Evolutionary conservation across 306 rosid species (phyloP), one percentile per base, ranked within the genome.

Genomic region (Elaeagnus macrophylla): DNA sequence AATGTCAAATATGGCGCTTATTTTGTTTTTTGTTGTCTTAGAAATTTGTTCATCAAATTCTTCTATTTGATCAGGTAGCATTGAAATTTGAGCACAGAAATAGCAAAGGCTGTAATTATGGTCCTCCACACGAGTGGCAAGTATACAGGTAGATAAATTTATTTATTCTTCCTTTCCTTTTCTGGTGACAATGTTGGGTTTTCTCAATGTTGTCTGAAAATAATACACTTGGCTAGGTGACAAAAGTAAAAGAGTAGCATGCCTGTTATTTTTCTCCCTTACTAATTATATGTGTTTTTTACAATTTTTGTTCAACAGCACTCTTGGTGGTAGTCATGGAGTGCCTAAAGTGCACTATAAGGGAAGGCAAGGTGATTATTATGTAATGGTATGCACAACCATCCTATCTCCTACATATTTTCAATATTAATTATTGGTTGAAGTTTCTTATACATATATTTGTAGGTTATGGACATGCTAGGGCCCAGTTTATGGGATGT

Each of bases 401-500:
- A 43, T 17, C 37, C 25, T 60, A 17, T 54, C 60, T 56, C 11
- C 53, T 60, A 16, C 38, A 17, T 56, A 36, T 36, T 51, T 56
- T 43, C 37, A 35, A 11, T 55, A 37, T 54, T 62, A 54, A 25
- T 57, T 42, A 14, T 43, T 39, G 63, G 36, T 48, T 25, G 13
- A 62, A 36, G 8, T 46, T 60, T 56, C n/a, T 56, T 52, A 36
- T 44, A 10, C 38, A 61, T 61, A 13, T 62, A 39, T 64, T 55
- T 68, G 67, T 76, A 93, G 96, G 99, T 93, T 59, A 93, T 93
- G 99, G 99, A 93, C 73, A 93, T 93, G 81, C 83, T 93, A 60
- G 99, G 99, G 16, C 99, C 99, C 40, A 93, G 95, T 67, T 72
- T 93, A 73, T 93, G 99, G 96, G 99, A 93, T 81, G 94, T 84